Evolutionary conservation across 495 filamentous ascomycete genomes (phyloP).

Genomic region (Choiromyces venosus): DNA sequence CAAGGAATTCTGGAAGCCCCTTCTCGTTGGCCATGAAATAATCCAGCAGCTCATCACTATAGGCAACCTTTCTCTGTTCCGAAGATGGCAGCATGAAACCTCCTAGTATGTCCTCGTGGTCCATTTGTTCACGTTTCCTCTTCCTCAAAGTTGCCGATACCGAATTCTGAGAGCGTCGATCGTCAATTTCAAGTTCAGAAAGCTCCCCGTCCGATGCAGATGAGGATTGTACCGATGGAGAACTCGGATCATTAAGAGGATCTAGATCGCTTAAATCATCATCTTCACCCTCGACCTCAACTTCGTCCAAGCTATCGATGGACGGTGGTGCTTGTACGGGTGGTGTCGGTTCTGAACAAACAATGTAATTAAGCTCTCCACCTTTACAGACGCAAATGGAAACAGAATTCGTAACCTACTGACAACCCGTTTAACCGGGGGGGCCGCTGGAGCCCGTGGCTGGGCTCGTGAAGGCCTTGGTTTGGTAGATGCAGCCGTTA

Average conservation of each 20-base stretch:
- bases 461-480: slow-evolving; percentile 59
- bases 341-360: slow-evolving; percentile 36
- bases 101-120: slow-evolving; percentile 76
- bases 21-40: slow-evolving; percentile 83
- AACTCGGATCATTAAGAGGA: slow-evolving; percentile 39
- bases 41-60: slow-evolving; percentile 85
- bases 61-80: slow-evolving; percentile 70
- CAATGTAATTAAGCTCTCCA: slow-evolving; percentile 25
- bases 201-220: slow-evolving; percentile 44
- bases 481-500: slow-evolving; percentile 62
- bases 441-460: slow-evolving; percentile 34
- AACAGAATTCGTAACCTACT: slow-evolving; percentile 37
- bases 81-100: slow-evolving; percentile 63
- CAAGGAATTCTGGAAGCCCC: slow-evolving; percentile 58
- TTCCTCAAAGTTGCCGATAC: slow-evolving; percentile 52
- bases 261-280: slow-evolving; percentile 47
- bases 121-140: slow-evolving; percentile 49
- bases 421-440: slow-evolving; percentile 20
- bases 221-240: slow-evolving; percentile 37
- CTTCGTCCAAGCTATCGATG: slow-evolving; percentile 38
- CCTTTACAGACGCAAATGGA: slow-evolving; percentile 2
- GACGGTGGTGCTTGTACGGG: slow-evolving; percentile 37
- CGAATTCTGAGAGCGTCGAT: slow-evolving; percentile 47
- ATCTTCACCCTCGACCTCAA: slow-evolving; percentile 30
- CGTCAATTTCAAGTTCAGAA: slow-evolving; percentile 46